These are phyloP conservation scores for Clohesyomyces aquaticus DNA, from an alignment of 495 filamentous ascomycete species.

Conservation along the genomic window DNA sequence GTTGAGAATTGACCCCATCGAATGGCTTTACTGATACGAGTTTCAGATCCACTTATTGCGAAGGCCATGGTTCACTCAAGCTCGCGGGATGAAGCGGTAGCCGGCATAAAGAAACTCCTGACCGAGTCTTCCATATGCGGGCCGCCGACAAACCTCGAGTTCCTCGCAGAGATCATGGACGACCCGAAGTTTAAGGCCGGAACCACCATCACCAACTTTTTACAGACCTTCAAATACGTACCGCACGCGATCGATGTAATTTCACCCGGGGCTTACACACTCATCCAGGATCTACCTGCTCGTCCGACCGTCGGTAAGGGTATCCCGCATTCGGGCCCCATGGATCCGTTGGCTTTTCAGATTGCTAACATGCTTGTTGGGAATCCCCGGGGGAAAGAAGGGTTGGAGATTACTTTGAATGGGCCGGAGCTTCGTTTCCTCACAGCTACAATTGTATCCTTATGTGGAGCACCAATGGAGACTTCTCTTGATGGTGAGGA, in stretches of 20 bases:
- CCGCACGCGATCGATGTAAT: constrained; percentile 62
- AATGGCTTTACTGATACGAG: neutral
- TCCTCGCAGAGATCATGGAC: constrained; percentile 54
- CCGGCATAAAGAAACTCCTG: constrained; percentile 52
- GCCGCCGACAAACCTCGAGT: constrained; percentile 62
- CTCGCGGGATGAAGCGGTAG: constrained; percentile 51
- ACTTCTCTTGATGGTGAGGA: constrained; percentile 53
- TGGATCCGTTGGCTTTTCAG: constrained; percentile 59
- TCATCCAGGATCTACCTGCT: constrained; percentile 62
- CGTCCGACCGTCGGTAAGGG: constrained; percentile 58
- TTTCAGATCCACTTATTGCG: constrained; percentile 61
- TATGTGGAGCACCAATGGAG: constrained; percentile 59
- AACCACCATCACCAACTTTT: constrained; percentile 58
- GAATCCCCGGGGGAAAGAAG: constrained; percentile 56
- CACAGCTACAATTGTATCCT: constrained; percentile 53
- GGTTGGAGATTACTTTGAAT: constrained; percentile 61
- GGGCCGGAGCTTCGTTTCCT: constrained; percentile 63
- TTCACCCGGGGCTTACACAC: constrained; percentile 59
- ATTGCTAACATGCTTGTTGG: constrained; percentile 64
- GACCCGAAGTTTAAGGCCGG: constrained; percentile 52
- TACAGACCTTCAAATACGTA: constrained; percentile 55
- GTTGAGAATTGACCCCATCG: neutral
- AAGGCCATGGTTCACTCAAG: constrained; percentile 61
- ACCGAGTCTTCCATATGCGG: constrained; percentile 55
- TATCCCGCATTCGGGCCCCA: constrained; percentile 57